Evolutionary conservation across 2,329 filamentous ascomycete genomes (phyloP).

Genomic region (Mollisia scopiformis): DNA sequence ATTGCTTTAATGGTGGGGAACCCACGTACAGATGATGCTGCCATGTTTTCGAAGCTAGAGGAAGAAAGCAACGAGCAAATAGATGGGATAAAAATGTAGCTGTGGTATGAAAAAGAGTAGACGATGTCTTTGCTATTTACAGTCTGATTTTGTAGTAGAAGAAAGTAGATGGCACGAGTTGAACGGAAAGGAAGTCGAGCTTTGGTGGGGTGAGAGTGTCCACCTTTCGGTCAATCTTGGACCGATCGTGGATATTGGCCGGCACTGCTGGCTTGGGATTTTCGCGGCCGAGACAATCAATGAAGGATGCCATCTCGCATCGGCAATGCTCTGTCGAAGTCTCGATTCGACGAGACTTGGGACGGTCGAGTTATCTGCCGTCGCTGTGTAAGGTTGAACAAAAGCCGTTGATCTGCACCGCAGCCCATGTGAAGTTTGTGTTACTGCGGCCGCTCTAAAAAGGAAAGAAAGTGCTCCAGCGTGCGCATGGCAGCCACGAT

Average conservation of each 20-base stretch:
- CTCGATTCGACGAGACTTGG: background rate
- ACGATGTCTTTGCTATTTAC: background rate
- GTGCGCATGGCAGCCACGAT: background rate
- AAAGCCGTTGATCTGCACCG: background rate
- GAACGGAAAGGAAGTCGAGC: background rate
- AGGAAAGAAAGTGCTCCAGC: background rate
- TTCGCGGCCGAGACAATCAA: background rate
- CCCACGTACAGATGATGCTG: slow-evolving; percentile 30
- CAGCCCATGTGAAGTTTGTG: background rate
- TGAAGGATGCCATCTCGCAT: background rate
- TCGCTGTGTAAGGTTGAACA: background rate
- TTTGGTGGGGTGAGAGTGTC: slow-evolving; percentile 20
- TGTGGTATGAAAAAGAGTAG: background rate
- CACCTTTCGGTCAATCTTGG: background rate
- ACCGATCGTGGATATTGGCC: background rate
- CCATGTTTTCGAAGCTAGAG: slow-evolving; percentile 22
- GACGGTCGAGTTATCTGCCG: background rate
- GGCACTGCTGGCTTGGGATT: background rate
- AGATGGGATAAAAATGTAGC: background rate
- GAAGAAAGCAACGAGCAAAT: background rate
- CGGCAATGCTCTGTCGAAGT: background rate
- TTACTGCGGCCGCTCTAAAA: background rate
- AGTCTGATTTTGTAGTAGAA: background rate
- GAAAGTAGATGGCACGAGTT: background rate
- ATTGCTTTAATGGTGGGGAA: slow-evolving; percentile 80